Evolutionary conservation across 1,139 yeast genomes (phyloP).

Genomic region (Candida buenavistaensis): DNA sequence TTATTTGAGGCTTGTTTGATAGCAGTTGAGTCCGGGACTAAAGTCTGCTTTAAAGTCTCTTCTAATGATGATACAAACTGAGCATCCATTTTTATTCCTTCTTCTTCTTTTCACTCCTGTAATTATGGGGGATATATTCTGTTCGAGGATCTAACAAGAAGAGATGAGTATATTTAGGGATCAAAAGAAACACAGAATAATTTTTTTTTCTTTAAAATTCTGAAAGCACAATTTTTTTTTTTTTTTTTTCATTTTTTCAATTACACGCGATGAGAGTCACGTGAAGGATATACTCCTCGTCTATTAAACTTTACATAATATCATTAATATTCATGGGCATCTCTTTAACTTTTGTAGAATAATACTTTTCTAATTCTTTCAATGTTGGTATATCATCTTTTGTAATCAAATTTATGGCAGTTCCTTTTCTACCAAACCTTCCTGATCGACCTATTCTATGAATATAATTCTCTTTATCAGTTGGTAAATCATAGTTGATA

Average conservation of each 20-base stretch:
- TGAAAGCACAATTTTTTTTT: constrained; percentile 6
- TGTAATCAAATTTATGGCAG: constrained; percentile 86
- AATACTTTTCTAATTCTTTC: constrained; percentile 73
- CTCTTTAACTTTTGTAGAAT: constrained; percentile 75
- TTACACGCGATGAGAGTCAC: too few relatives aligned
- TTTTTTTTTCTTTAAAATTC: neutral
- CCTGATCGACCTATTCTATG: constrained; percentile 97
- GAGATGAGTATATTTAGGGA: constrained; percentile 4
- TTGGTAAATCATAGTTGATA: constrained; percentile 87
- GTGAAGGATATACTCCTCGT: neutral
- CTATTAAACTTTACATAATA: constrained; percentile 23
- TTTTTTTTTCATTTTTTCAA: constrained; percentile 3
- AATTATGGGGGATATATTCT: neutral
- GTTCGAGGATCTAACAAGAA: neutral
- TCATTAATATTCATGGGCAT: constrained; percentile 81
- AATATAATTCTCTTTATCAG: constrained; percentile 82
- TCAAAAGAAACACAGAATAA: too few relatives aligned
- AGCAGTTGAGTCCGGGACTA: constrained; percentile 72
- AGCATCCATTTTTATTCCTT: constrained; percentile 60
- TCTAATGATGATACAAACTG: constrained; percentile 71
- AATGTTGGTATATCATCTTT: constrained; percentile 60
- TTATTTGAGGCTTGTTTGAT: constrained; percentile 81
- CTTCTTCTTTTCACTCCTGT: too few relatives aligned
- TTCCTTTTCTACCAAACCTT: constrained; percentile 94
- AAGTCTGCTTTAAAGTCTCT: constrained; percentile 72